Evolutionary conservation across 1,139 yeast species (phyloP).

Genomic region (Candida sanyaensis): DNA sequence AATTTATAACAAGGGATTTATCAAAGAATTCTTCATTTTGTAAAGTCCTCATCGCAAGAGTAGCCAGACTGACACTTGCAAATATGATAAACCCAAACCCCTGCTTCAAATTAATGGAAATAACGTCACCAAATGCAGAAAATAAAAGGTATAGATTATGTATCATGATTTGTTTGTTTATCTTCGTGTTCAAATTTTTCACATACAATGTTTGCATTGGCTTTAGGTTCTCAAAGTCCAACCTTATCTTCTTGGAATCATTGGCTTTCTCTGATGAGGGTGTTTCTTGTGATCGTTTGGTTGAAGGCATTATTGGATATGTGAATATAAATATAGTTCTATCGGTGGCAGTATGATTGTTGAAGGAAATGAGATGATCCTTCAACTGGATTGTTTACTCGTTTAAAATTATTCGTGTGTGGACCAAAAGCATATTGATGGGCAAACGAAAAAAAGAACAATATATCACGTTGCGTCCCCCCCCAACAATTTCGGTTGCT

Average conservation of each 20-base stretch:
- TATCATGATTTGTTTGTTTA: slow-evolving; percentile 47
- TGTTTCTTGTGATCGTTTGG: background rate
- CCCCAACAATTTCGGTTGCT: no score
- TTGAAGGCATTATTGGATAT: background rate
- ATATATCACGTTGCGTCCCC: no score
- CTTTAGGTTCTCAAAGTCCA: slow-evolving; percentile 14
- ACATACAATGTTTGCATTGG: slow-evolving; percentile 58
- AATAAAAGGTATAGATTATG: slow-evolving; percentile 62
- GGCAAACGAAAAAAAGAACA: no score
- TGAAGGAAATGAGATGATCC: no score
- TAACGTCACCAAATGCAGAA: slow-evolving; percentile 67
- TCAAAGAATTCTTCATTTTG: slow-evolving; percentile 57
- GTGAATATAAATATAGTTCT: no score
- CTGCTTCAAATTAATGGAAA: slow-evolving; percentile 55
- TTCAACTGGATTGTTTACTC: no score
- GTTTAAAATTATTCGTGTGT: no score
- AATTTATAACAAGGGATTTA: slow-evolving; percentile 52
- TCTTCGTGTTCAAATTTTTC: slow-evolving; percentile 65
- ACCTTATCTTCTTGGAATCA: slow-evolving; percentile 10
- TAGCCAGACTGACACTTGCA: slow-evolving; percentile 51
- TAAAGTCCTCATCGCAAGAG: slow-evolving; percentile 50
- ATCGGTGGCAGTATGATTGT: no score
- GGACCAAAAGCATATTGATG: no score
- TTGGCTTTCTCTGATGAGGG: background rate
- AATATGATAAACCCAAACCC: slow-evolving; percentile 81